Evolutionary conservation across 345 rosid genomes (phyloP), one percentile per base, ranked within the genome.

Genomic region (Theobroma cacao): DNA sequence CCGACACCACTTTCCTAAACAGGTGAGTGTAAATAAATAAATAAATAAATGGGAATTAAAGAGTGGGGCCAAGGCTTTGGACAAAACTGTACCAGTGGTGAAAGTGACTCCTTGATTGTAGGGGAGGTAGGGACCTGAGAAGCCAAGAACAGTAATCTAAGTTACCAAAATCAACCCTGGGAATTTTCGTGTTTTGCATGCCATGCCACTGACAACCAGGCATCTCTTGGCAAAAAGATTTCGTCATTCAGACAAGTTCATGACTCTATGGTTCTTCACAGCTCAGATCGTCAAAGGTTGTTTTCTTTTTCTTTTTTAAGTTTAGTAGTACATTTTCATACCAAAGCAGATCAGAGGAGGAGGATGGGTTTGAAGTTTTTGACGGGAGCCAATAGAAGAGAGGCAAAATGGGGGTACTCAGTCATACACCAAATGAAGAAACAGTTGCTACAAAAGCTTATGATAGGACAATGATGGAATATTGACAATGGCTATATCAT

Each of bases 21-120:
- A 41, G 52, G 38, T 22, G 75, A 24, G 36, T 52, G 31, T 13
- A 48, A 34, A 55, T 10, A 55, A 38, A 69, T 1, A 50, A 15
- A 28, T 53, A 41, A 28, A 41, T 24, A 77, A 75, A 20, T 36
- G 41, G 55, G 56, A 80, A 72, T 79, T 26, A 14, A 52, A 56
- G 60, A 17, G 67, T 17, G 18, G 72, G 79, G 74, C 2, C 76
- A 52, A 41, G 40, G 62, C 40, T 77, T 66, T 63, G 64, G 86
- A 81, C 86, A 85, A 80, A 80, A 67, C 62, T 47, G 84, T 76
- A 78, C 80, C 65, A 28, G 22, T 67, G 17, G 65, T 82, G 80
- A 80, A 80, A 75, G 67, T 58, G 82, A 78, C 74, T 63, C 79
- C 64, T 72, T 74, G 24, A 55, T 77, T 52, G 31, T 61, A 52